Conservation (phyloP, 1,284 basidiomycete species). For the Melampsora occidentalis region DNA sequence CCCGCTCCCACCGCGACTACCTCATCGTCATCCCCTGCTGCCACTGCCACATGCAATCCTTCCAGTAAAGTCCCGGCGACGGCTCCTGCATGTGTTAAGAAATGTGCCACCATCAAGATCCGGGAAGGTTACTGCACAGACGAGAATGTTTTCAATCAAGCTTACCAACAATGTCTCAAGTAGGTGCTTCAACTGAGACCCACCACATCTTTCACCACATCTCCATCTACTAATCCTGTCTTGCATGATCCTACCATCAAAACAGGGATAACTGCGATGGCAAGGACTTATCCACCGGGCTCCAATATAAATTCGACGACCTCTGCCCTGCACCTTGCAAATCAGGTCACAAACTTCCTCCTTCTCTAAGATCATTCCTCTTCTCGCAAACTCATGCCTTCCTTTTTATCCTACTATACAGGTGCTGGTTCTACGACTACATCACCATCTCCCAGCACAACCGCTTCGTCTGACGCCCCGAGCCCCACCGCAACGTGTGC, state of each 20-base stretch:
- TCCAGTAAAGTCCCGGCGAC: conserved; percentile 15
- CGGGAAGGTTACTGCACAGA: conserved; percentile 38
- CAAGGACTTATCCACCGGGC: conserved; percentile 6
- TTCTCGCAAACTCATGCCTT: too few species aligned
- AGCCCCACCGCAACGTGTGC: too few species aligned
- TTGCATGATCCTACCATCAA: not conserved
- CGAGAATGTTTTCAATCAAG: conserved; percentile 1
- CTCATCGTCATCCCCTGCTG: too few species aligned
- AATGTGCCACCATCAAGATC: conserved; percentile 33
- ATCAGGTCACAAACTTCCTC: too few species aligned
- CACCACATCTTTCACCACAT: too few species aligned
- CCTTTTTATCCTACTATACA: too few species aligned
- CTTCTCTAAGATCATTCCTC: too few species aligned
- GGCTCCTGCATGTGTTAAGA: conserved; percentile 23
- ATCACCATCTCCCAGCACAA: too few species aligned
- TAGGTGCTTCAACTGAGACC: not conserved
- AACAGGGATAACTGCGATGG: conserved; percentile 33
- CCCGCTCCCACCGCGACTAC: too few species aligned
- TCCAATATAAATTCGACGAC: not conserved
- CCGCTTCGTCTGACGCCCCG: too few species aligned
- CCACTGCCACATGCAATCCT: not conserved
- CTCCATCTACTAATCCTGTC: not conserved
- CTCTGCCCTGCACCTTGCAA: too few species aligned
- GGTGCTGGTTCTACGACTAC: too few species aligned
- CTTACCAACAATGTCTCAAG: conserved; percentile 35